Evolutionary conservation across 148 eudicot species (phyloP).

Genomic region (Arctostaphylos glauca): DNA sequence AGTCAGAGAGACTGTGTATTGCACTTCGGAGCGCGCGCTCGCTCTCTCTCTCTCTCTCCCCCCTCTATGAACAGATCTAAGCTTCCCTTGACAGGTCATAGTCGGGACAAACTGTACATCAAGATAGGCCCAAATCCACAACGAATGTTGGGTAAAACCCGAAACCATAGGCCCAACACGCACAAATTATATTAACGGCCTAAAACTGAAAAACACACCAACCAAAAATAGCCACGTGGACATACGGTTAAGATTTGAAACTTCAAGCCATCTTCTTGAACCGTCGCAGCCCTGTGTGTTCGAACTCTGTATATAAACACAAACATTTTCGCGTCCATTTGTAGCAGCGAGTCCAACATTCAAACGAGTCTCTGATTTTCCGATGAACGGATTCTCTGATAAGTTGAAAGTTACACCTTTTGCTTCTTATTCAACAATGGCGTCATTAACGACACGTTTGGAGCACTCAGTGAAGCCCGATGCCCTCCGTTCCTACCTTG

Average conservation of each 20-base stretch:
- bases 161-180: background rate
- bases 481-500: slow-evolving; percentile 74
- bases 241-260: background rate
- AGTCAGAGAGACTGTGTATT: too few species aligned
- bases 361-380: background rate
- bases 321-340: background rate
- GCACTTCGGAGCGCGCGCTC: too few species aligned
- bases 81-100: too few species aligned
- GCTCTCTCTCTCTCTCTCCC: too few species aligned
- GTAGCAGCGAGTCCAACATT: background rate
- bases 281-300: background rate
- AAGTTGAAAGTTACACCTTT: background rate
- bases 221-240: background rate
- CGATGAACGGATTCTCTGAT: background rate
- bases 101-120: too few species aligned
- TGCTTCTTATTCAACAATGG: slow-evolving; percentile 26
- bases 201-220: background rate
- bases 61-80: too few species aligned
- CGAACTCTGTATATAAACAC: background rate
- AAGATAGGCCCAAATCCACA: too few species aligned
- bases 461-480: slow-evolving; percentile 49
- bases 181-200: background rate
- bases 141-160: background rate
- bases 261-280: background rate
- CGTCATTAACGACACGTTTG: slow-evolving; percentile 46